These are phyloP conservation scores for Fusarium floridanum DNA, from an alignment of 2,329 filamentous ascomycete species.

Conservation along the genomic window DNA sequence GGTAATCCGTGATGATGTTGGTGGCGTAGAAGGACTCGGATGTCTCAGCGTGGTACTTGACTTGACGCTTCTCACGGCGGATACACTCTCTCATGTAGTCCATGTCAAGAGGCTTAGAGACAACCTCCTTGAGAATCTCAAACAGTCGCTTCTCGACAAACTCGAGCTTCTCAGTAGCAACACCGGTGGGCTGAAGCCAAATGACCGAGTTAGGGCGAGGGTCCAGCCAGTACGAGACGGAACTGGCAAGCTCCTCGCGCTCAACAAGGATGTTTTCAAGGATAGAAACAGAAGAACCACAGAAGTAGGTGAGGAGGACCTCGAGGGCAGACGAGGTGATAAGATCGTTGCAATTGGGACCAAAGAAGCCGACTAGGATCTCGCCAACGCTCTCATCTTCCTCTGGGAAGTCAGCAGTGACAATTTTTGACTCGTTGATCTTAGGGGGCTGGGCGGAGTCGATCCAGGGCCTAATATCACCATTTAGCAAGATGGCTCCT, in stretches of 20 bases:
- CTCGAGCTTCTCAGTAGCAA: constrained; percentile 86
- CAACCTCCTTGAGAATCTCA: constrained; percentile 84
- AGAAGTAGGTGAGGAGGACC: constrained; percentile 86
- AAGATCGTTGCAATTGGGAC: constrained; percentile 82
- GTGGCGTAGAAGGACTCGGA: constrained; percentile 85
- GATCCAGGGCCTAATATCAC: constrained; percentile 76
- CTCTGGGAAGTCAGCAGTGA: constrained; percentile 92
- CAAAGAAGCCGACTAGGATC: constrained; percentile 87
- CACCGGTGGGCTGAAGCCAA: constrained; percentile 86
- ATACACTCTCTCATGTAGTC: constrained; percentile 91
- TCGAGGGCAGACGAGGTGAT: constrained; percentile 79
- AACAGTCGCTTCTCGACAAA: constrained; percentile 89
- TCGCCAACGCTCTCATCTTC: constrained; percentile 96
- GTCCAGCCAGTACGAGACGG: constrained; percentile 83
- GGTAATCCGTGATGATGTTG: constrained; percentile 90
- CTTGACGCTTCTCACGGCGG: constrained; percentile 81
- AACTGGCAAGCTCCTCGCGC: constrained; percentile 90
- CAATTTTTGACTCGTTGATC: constrained; percentile 78
- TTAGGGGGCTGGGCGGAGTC: constrained; percentile 84
- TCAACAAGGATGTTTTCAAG: constrained; percentile 94
- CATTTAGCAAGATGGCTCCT: constrained; percentile 15
- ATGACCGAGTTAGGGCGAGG: constrained; percentile 85
- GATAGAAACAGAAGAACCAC: constrained; percentile 91
- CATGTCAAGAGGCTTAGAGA: constrained; percentile 87
- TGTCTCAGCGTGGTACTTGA: constrained; percentile 86